phyloP scores from a whole-genome alignment of 306 rosid genomes.

The Lathyrus sativus region DNA sequence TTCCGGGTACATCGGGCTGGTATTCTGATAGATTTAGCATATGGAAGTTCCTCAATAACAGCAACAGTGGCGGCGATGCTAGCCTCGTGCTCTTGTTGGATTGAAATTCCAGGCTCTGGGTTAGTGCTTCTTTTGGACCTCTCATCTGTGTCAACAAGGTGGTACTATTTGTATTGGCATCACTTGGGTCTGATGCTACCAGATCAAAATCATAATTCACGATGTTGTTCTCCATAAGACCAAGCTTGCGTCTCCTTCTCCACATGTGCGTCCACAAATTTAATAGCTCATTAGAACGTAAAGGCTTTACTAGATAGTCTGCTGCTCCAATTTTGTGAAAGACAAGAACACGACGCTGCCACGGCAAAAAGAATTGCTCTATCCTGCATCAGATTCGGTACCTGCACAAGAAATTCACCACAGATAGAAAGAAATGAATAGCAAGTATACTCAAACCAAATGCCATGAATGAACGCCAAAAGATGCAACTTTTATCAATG shows the following conservation, averaged over 20 bases:
- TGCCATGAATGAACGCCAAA: too few relatives aligned
- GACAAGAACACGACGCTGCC: too few relatives aligned
- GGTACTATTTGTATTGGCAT: constrained; percentile 87
- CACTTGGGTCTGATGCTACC: constrained; percentile 87
- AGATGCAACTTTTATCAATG: constrained; percentile 64
- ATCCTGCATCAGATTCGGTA: too few relatives aligned
- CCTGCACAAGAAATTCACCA: too few relatives aligned
- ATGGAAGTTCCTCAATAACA: constrained; percentile 45
- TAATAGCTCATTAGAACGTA: too few relatives aligned
- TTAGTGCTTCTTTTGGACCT: constrained; percentile 53
- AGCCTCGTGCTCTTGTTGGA: constrained; percentile 72
- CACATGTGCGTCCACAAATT: too few relatives aligned
- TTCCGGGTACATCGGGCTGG: constrained; percentile 72
- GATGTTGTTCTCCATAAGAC: constrained; percentile 87
- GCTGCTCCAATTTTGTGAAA: too few relatives aligned
- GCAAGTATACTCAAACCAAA: too few relatives aligned
- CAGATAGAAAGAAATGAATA: too few relatives aligned
- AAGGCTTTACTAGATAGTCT: too few relatives aligned
- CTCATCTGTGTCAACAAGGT: constrained; percentile 93
- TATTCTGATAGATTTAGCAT: constrained; percentile 40
- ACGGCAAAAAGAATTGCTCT: too few relatives aligned
- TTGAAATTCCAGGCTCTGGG: constrained; percentile 60
- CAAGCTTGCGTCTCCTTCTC: too few relatives aligned
- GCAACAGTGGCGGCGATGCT: constrained; percentile 34
- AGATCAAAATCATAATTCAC: constrained; percentile 73